Conservation (phyloP, 305 asterid species). For the Stenogyne calaminthoides region DNA sequence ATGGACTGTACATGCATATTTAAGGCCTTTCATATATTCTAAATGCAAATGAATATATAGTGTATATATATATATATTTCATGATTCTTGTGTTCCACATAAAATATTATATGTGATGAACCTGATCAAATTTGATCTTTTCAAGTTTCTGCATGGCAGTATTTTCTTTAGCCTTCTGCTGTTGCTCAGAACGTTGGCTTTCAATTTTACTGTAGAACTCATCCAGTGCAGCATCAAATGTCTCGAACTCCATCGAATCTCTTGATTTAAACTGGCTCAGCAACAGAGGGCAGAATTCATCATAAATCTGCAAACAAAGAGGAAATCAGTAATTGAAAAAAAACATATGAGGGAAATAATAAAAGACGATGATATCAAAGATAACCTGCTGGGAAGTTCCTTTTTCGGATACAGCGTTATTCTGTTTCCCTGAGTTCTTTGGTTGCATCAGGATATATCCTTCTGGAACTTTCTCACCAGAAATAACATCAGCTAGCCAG, state of each 20-base stretch:
- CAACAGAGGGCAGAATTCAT: conserved; percentile 94
- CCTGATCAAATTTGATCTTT: conserved; percentile 90
- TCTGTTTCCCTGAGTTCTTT: conserved; percentile 56
- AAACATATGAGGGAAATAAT: conserved; percentile 7
- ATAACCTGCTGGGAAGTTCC: conserved; percentile 57
- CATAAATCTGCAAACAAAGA: conserved; percentile 67
- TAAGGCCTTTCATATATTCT: conserved; percentile 19
- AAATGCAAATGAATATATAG: conserved; percentile 18
- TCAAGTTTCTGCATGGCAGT: conserved; percentile 88
- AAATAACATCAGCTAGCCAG: conserved; percentile 83
- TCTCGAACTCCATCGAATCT: conserved; percentile 61
- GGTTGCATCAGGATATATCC: conserved; percentile 93
- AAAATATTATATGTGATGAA: conserved; percentile 27
- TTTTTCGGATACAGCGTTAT: conserved; percentile 32
- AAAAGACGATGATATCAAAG: conserved; percentile 26
- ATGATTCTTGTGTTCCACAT: neutral
- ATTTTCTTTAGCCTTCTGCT: conserved; percentile 85
- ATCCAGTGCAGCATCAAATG: conserved; percentile 93
- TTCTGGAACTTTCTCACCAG: conserved; percentile 84
- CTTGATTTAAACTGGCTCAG: conserved; percentile 90
- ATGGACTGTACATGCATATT: neutral
- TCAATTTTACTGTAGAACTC: conserved; percentile 98
- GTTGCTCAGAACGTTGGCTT: conserved; percentile 95
- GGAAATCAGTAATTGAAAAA: conserved; percentile 4
- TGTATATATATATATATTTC: too few species aligned